phyloP scores from a whole-genome alignment of 176 grass and related monocot genomes.

The Rhipidocladum racemiflorum region DNA sequence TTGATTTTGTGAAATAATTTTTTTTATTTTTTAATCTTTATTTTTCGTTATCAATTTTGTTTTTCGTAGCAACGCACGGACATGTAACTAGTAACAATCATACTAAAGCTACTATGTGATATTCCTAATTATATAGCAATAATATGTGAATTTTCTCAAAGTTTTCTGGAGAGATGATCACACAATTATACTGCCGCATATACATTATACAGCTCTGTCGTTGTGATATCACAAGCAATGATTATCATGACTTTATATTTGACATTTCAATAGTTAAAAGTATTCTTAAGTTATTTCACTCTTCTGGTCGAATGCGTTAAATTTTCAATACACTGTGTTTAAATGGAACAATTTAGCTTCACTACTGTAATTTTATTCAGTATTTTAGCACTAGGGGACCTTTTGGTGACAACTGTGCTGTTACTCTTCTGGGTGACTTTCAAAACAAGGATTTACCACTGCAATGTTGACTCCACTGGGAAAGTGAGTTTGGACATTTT shows the following conservation, averaged over 20 bases:
- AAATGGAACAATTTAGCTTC: background rate
- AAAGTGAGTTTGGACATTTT: constrained; percentile 68
- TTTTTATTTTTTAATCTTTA: too few relatives aligned
- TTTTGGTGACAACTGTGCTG: background rate
- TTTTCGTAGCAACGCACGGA: too few relatives aligned
- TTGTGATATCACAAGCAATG: background rate
- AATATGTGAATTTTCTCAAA: background rate
- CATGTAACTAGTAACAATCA: too few relatives aligned
- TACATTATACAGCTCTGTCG: background rate
- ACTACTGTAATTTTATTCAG: background rate
- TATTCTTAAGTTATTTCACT: constrained; percentile 7
- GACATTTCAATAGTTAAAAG: background rate
- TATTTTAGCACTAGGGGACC: background rate
- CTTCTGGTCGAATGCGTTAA: background rate
- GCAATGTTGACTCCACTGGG: constrained; percentile 62
- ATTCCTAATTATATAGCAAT: background rate
- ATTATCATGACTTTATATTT: background rate
- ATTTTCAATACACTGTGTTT: background rate
- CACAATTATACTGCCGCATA: background rate
- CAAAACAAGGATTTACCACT: constrained; percentile 90
- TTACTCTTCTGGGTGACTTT: constrained; percentile 62
- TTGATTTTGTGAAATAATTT: too few relatives aligned
- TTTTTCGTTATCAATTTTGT: too few relatives aligned
- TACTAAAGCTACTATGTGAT: background rate
- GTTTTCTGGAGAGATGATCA: background rate